phyloP scores from a whole-genome alignment of 108 stramenopile species.

The Hondaea fermentalgiana region DNA sequence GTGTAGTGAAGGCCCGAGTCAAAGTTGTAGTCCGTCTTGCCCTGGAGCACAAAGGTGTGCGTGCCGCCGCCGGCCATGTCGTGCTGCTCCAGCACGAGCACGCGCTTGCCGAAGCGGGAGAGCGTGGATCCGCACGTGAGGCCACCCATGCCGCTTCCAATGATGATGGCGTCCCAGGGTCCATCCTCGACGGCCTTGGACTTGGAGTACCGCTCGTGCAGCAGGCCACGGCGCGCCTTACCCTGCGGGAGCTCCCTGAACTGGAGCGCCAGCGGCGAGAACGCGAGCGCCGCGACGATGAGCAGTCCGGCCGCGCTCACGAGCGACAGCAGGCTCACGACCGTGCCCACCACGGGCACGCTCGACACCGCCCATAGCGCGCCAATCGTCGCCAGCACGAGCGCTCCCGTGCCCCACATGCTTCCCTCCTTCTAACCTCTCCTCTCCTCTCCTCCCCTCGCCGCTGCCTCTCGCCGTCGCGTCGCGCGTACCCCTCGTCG shows the following conservation, averaged over 20 bases:
- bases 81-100: constrained; percentile 69
- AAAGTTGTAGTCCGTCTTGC: constrained; percentile 41
- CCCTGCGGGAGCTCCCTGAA: not conserved
- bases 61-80: constrained; percentile 45
- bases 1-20: constrained; percentile 56
- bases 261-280: not conserved
- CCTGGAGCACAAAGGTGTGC: constrained; percentile 49
- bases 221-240: not conserved
- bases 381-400: not conserved
- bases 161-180: constrained; percentile 69
- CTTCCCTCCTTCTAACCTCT: too few species aligned
- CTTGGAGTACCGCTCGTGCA: constrained; percentile 6
- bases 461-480: too few species aligned
- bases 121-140: constrained; percentile 70
- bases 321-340: not conserved
- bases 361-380: not conserved
- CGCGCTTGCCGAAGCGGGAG: constrained; percentile 50
- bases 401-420: not conserved
- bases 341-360: not conserved
- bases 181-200: constrained; percentile 9
- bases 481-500: too few species aligned
- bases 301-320: not conserved
- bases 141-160: constrained; percentile 75
- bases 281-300: not conserved
- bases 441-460: too few species aligned